A percentile compares a stretch with the other conserved stretches of the same genome.
Conservation (phyloP, 768 basidiomycete genomes). For the Polyporus arcularius region DNA sequence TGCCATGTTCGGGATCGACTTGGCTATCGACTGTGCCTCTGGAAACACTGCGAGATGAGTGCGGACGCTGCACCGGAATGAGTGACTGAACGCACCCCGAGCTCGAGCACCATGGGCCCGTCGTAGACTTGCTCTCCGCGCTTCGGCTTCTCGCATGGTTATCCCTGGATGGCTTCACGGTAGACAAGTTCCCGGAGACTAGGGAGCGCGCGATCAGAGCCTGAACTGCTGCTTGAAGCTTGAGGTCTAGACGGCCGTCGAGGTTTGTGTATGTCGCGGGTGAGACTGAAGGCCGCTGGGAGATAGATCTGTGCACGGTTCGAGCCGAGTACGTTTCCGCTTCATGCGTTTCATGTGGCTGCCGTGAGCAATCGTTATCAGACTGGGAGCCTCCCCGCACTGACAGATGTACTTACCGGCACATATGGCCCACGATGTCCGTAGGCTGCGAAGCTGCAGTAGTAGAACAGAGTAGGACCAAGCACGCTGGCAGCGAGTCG, state of each 20-base stretch:
- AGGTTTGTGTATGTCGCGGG: not conserved
- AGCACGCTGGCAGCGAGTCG: no score
- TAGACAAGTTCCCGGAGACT: not conserved
- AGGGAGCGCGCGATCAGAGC: not conserved
- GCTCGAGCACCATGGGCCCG: constrained; percentile 4
- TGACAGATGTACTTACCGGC: no score
- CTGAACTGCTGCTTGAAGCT: not conserved
- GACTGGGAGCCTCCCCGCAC: no score
- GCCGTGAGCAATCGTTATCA: no score
- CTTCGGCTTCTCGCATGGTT: not conserved
- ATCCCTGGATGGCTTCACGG: not conserved
- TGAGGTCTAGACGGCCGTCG: constrained; percentile 1
- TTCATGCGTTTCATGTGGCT: no score
- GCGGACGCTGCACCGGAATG: not conserved
- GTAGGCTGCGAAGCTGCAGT: no score
- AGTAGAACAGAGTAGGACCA: no score
- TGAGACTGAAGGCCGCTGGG: not conserved
- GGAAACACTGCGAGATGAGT: not conserved
- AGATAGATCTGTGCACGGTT: no score
- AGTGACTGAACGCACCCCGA: not conserved
- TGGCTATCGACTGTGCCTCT: not conserved
- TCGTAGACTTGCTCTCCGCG: not conserved
- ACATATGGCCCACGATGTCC: no score
- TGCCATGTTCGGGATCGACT: not conserved
- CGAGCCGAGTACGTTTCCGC: no score